Base-by-base conservation (phyloP, 306 rosid species). In the Sindora glabra region DNA sequence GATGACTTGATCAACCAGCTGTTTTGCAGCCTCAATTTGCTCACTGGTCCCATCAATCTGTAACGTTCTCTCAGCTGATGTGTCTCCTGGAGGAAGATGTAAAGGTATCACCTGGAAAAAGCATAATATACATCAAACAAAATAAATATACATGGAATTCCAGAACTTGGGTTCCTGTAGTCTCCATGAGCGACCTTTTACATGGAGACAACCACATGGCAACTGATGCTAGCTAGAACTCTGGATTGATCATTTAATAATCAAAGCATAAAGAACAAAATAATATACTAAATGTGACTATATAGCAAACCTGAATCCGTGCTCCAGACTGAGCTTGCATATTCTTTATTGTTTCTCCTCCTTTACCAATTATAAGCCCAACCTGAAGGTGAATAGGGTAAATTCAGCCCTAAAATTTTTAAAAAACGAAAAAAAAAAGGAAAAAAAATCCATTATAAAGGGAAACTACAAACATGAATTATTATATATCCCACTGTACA, bases 41-140 rank as follows among this genome's bases (percentile, higher is more conserved):
- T 89, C 99, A 17, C 81, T 56, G 10, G 90, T 80, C 53, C 99
- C 99, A 54, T 94, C 97, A 70, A 94, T 79, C 70, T 94, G 95
- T 51, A 89, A 41, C 13, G 99, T 94, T 73, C 99, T 82, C 69
- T 94, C 97, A 0, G 53, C 46, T 5, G 99, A 94, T 30, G 89
- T 57, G 70, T 94, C 99, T 51, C 99, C 99, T 17, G 97, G 99
- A 53, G 99, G 99, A 17, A 86, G 90, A 83, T 94, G 99, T 73
- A 94, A 73, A 34, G 97, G 99, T 74, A 94, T 89, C 81, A 94
- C 97, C 99, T 94, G 65, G 18, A 66, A 24, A 53, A 57, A 78
- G 17, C 10, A 39, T 0, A 15, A 24, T 18, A 21, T 5, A 48
- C 17, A 36, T 8, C 22, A 23, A 34, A 10, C 22, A 64, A 13